Evolutionary conservation across 2,329 filamentous ascomycete species (phyloP).

Genomic region (Venturiaceae sp.): DNA sequence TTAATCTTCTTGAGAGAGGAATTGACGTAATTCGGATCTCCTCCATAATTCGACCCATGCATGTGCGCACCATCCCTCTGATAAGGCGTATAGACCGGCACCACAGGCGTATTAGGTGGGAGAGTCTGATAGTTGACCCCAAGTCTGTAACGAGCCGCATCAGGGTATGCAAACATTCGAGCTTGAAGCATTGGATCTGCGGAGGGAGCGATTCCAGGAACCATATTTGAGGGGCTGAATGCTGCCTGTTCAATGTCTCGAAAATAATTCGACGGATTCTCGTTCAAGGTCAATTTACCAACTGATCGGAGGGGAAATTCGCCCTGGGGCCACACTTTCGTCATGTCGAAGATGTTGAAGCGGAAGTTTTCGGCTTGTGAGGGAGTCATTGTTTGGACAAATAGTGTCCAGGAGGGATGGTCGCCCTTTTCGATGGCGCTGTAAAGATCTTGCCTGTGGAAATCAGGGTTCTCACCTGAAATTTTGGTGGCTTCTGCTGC

Average conservation of each 20-base stretch:
- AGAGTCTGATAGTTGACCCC: constrained; percentile 42
- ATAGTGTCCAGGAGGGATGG: constrained; percentile 41
- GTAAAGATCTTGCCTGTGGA: constrained; percentile 28
- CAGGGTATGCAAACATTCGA: constrained; percentile 53
- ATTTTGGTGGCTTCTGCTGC: constrained; percentile 24
- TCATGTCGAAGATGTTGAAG: constrained; percentile 47
- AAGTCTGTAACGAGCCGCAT: constrained; percentile 40
- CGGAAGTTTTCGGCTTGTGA: constrained; percentile 38
- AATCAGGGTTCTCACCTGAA: constrained; percentile 26
- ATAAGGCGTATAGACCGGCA: constrained; percentile 18
- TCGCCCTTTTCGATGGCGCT: constrained; percentile 36
- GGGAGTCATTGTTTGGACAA: constrained; percentile 45
- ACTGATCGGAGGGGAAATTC: constrained; percentile 40
- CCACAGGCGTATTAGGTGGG: constrained; percentile 22
- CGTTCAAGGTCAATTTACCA: constrained; percentile 42
- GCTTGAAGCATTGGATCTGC: constrained; percentile 55
- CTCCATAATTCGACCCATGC: constrained; percentile 35
- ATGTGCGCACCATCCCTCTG: constrained; percentile 20
- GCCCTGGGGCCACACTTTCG: constrained; percentile 43
- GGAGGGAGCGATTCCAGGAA: constrained; percentile 53
- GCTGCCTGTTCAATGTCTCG: constrained; percentile 59
- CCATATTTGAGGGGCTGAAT: constrained; percentile 55
- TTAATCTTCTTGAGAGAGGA: constrained; percentile 10
- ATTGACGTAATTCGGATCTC: constrained; percentile 33
- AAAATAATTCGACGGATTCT: constrained; percentile 56